Base-by-base conservation (phyloP, 1,284 basidiomycete species). In the Ustilago shanxiensis region DNA sequence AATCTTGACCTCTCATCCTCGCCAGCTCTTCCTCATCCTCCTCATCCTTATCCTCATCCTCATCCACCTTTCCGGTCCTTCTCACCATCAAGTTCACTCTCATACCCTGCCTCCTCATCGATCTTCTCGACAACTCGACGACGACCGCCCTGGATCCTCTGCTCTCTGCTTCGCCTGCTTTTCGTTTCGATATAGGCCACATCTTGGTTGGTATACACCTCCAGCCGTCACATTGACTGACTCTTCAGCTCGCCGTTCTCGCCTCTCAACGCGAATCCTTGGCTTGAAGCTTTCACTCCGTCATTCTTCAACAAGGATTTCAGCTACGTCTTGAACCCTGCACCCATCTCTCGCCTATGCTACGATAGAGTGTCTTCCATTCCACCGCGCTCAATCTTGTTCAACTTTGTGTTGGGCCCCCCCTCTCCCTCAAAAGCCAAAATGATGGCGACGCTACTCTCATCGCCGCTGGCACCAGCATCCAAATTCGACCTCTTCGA, bases 401-500 rank as follows among this genome's bases (percentile, higher is more conserved):
- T 45, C 16, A n/a, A 13, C 45, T 26, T 20, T 31, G 59, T 13
- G n/a, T 53, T 29, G 37, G 24, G 33, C 24, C 13, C 22, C 10
- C 16, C 11, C 44, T 5, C 47, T 49, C 24, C n/a, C 45, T 49
- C 41, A 53, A 29, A 45, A 9, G 8, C 20, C 22, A 11, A 37
- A 18, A 64, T 49, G 44, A 79, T 79, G 76, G 64, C 77, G 6
- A 57, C 70, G 4, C 65, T 79, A 11, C 52, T 79, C 26, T 79
- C 77, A 10, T 80, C 79, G 2, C 73, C 76, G 16, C 58, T 66
- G 37, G 67, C 55, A 22, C 70, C 76, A 1, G 39, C 58, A 24
- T 47, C 69, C 57, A 69, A 66, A 16, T 73, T 66, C 66, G 66
- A 79, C 55, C 52, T 79, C 64, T 79, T 81, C 54, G 45, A 79